Evolutionary conservation across 139 green algal genomes (phyloP).

Genomic region (Ettlia oleoabundans): DNA sequence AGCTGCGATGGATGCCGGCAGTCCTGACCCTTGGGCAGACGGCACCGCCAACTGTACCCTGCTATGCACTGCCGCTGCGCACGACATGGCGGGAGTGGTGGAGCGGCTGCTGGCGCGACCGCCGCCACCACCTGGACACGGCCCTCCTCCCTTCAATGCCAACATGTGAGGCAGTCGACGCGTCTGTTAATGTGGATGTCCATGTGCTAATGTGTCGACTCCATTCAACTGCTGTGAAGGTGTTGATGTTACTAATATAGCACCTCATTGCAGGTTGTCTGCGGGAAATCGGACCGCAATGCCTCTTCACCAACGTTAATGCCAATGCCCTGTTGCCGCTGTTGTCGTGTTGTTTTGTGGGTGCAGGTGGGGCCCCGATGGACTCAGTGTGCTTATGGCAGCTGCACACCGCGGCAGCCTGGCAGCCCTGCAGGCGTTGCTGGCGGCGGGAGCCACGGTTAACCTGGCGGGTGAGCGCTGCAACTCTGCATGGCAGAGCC

Average conservation of each 20-base stretch:
- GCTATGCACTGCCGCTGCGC: slow-evolving; percentile 9
- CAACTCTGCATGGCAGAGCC: neutral
- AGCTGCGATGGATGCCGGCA: neutral
- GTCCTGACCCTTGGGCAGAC: neutral
- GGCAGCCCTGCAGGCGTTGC: slow-evolving; percentile 4
- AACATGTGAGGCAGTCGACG: too few relatives aligned
- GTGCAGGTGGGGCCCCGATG: slow-evolving; percentile 13
- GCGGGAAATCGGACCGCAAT: too few relatives aligned
- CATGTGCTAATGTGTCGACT: too few relatives aligned
- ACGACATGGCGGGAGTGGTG: slow-evolving; percentile 9
- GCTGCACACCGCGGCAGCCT: slow-evolving; percentile 9
- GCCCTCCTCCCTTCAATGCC: neutral
- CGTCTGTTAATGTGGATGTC: too few relatives aligned
- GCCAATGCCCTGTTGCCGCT: too few relatives aligned
- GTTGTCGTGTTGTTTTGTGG: too few relatives aligned
- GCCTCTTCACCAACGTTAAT: too few relatives aligned
- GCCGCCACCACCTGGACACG: neutral
- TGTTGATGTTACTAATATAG: too few relatives aligned
- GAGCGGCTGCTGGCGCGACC: neutral
- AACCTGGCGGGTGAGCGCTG: slow-evolving; percentile 11
- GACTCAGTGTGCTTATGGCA: slow-evolving; percentile 12
- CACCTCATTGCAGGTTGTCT: too few relatives aligned
- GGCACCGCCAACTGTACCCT: neutral
- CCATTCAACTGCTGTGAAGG: too few relatives aligned
- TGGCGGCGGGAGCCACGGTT: slow-evolving; percentile 13